Evolutionary conservation across 2,329 filamentous ascomycete species (phyloP).

Genomic region (Alternaria panax): DNA sequence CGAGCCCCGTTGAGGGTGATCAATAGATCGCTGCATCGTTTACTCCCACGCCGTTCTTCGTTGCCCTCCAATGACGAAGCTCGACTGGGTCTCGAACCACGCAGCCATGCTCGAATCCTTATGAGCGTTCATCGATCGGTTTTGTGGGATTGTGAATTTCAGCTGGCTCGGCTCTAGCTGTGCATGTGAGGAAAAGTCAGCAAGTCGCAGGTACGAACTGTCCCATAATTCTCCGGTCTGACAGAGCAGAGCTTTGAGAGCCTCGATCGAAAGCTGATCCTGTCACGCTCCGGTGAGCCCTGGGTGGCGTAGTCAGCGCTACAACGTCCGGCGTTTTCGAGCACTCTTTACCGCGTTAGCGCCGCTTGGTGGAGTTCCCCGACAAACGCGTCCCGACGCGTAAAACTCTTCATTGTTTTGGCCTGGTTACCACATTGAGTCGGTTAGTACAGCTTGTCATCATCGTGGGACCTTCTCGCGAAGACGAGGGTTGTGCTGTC

Average conservation of each 20-base stretch:
- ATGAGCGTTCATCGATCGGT: not conserved
- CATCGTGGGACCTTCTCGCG: not conserved
- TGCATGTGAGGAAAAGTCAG: not conserved
- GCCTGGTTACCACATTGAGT: not conserved
- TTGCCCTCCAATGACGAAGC: slow-evolving; percentile 15
- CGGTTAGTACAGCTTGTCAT: not conserved
- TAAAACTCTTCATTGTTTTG: slow-evolving; percentile 4
- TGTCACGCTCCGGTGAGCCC: slow-evolving; percentile 11
- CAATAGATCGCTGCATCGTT: not conserved
- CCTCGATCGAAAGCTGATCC: slow-evolving; percentile 4
- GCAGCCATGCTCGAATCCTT: not conserved
- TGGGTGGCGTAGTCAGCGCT: slow-evolving; percentile 19
- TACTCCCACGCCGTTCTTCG: not conserved
- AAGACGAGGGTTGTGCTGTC: not conserved
- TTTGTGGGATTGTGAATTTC: slow-evolving; percentile 6
- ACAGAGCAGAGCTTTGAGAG: slow-evolving; percentile 12
- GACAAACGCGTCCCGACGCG: slow-evolving; percentile 28
- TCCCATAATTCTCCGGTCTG: slow-evolving; percentile 11
- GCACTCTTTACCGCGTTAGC: slow-evolving; percentile 17
- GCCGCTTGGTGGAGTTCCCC: slow-evolving; percentile 16
- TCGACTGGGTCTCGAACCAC: slow-evolving; percentile 9
- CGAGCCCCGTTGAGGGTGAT: not conserved
- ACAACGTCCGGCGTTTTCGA: slow-evolving; percentile 23
- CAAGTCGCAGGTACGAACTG: not conserved
- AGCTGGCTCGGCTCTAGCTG: slow-evolving; percentile 2